phyloP scores from a whole-genome alignment of 164 flowering plant species.

The Dillenia turbinata region DNA sequence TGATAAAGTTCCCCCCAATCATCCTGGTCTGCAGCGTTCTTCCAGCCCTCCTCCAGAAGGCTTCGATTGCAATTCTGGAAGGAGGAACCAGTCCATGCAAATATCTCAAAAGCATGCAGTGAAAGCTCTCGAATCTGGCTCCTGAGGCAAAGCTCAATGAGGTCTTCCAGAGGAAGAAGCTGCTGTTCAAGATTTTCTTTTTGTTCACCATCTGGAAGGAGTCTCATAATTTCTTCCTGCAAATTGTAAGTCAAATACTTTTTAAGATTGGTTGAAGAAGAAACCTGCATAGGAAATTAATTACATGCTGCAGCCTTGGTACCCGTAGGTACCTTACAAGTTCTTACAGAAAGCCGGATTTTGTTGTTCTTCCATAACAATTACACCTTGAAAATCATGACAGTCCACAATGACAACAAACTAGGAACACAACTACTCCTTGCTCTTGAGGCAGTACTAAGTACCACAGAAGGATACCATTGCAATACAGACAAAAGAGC shows the following conservation, averaged over 20 bases:
- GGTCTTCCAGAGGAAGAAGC: conserved; percentile 65
- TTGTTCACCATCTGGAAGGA: conserved; percentile 33
- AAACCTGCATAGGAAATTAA: too few relatives aligned
- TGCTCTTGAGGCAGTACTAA: too few relatives aligned
- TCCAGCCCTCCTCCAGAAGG: conserved; percentile 94
- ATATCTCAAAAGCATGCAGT: conserved; percentile 70
- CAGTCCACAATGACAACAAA: too few relatives aligned
- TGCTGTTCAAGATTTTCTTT: conserved; percentile 32
- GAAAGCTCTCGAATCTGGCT: conserved; percentile 44
- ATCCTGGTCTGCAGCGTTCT: conserved; percentile 64
- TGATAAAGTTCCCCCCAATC: conserved; percentile 65
- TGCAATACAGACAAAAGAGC: too few relatives aligned
- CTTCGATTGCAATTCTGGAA: conserved; percentile 47
- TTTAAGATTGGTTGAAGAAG: background rate
- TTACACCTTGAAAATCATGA: too few relatives aligned
- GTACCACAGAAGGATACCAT: too few relatives aligned
- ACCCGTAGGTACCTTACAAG: too few relatives aligned
- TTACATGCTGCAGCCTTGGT: too few relatives aligned
- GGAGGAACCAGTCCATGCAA: conserved; percentile 92
- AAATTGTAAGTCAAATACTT: conserved; percentile 4
- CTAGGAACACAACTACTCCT: too few relatives aligned
- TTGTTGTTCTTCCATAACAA: too few relatives aligned
- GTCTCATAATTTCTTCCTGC: conserved; percentile 66
- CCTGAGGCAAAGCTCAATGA: conserved; percentile 65
- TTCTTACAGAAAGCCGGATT: too few relatives aligned